phyloP scores from a whole-genome alignment of 176 grass and related monocot genomes.

The Avena sativa region DNA sequence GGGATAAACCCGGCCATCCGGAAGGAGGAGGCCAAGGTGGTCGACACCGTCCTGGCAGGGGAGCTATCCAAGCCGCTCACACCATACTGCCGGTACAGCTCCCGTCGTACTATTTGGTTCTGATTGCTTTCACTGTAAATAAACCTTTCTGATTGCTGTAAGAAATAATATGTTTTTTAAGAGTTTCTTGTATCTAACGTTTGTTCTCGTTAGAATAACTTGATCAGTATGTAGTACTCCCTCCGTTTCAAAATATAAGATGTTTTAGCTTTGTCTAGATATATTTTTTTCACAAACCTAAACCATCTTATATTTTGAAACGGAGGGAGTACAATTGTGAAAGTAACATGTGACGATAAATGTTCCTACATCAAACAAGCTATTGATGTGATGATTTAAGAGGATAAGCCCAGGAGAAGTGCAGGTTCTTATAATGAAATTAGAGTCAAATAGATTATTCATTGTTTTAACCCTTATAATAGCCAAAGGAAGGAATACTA shows the following conservation, averaged over 20 bases:
- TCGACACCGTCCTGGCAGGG: conserved; percentile 75
- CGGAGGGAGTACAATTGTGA: background rate
- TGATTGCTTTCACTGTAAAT: background rate
- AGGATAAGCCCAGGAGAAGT: background rate
- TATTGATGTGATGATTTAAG: background rate
- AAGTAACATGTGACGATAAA: background rate
- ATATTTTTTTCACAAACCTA: no score
- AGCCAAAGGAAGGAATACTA: background rate
- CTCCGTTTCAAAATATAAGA: no score
- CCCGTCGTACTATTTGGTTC: background rate
- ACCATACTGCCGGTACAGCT: conserved; percentile 76
- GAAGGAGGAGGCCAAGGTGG: conserved; percentile 89
- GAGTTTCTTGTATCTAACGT: background rate
- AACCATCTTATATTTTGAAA: no score
- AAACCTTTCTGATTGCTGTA: background rate
- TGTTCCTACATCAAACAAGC: background rate
- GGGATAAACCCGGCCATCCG: conserved; percentile 85
- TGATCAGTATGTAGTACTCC: background rate
- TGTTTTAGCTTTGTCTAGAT: no score
- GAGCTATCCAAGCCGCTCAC: conserved; percentile 91
- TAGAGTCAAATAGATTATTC: background rate
- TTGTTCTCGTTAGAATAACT: background rate
- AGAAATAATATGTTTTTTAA: background rate
- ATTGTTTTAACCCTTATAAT: background rate
- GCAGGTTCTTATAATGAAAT: background rate